These are phyloP conservation scores for Amoeboaphelidium protococcarum DNA, from an alignment of 371 early-diverging fungal species.

Conservation along the genomic window DNA sequence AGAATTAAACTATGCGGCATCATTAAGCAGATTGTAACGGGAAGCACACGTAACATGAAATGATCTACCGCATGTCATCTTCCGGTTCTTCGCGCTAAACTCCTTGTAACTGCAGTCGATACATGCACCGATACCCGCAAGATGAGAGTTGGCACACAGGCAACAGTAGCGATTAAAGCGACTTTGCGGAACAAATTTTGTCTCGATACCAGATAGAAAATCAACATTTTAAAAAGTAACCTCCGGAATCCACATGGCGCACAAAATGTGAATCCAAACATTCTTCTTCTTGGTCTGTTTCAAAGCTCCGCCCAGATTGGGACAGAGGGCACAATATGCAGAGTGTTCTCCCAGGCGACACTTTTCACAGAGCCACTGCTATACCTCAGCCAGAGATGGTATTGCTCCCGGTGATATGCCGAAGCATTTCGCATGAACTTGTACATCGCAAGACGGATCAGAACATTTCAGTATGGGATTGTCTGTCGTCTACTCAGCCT, in stretches of 20 bases:
- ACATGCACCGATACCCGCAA: not conserved
- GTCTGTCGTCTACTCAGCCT: not conserved
- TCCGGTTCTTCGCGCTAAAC: no score
- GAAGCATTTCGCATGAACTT: not conserved
- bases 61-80: no score
- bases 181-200: not conserved
- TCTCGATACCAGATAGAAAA: not conserved
- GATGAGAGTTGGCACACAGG: not conserved
- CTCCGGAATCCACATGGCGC: not conserved
- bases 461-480: not conserved
- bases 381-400: not conserved
- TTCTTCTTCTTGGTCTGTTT: not conserved
- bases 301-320: not conserved
- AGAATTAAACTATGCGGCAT: no score
- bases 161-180: not conserved
- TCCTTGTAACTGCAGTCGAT: not conserved
- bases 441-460: not conserved
- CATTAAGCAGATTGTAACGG: not conserved
- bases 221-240: not conserved
- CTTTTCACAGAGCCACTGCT: not conserved
- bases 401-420: not conserved
- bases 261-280: not conserved
- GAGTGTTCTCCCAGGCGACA: not conserved
- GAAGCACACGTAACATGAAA: not conserved
- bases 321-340: not conserved